Evolutionary conservation across 2,329 filamentous ascomycete species (phyloP), one percentile per base, ranked within the genome.

Genomic region (Aureobasidium leucospermi): DNA sequence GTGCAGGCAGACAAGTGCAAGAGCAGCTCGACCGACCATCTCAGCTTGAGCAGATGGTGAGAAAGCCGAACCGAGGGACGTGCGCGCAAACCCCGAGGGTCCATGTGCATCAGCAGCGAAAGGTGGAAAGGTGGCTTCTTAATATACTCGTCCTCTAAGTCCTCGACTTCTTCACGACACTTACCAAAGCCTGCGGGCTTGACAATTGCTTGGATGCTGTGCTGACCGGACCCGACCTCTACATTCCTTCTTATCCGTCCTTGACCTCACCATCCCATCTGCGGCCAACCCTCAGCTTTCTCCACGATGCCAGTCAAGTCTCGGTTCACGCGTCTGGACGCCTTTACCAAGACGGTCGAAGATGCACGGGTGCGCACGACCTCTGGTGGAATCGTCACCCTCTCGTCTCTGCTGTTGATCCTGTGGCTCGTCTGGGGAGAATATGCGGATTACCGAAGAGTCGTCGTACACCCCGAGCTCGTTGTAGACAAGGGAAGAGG

Each of bases 271-370:
- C 34, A 16, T 29, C 23, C 6, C 28, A 36, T 41, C 28, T 41
- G 13, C 32, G 16, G n/a, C 16, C 46, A 32, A 49, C 16, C 15
- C n/a, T 39, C 15, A 19, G 3, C 29, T 3, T 15, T n/a, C 6
- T 19, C 15, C 41, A 46, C 13, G 41, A 97, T 97, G 94, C 81
- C 92, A 65, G 78, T 87, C 70, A 96, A 96, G 80, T 96, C 90
- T 67, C 87, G 94, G 74, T 96, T 99, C 73, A 96, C 89, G 62
- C 87, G 88, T 83, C 89, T 99, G 65, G 94, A 99, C 76, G 94
- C 94, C 81, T 99, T 99, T 74, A 96, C 93, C 55, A 99, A 99
- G 78, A 99, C 94, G 11, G 94, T 99, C 67, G 94, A 99, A 74
- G 94, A 99, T 85, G 94, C 95, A 66, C 85, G 94, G 68, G 85